Evolutionary conservation across 2,329 filamentous ascomycete genomes (phyloP), one percentile per base, ranked within the genome.

Genomic region (Colletotrichum limetticola): DNA sequence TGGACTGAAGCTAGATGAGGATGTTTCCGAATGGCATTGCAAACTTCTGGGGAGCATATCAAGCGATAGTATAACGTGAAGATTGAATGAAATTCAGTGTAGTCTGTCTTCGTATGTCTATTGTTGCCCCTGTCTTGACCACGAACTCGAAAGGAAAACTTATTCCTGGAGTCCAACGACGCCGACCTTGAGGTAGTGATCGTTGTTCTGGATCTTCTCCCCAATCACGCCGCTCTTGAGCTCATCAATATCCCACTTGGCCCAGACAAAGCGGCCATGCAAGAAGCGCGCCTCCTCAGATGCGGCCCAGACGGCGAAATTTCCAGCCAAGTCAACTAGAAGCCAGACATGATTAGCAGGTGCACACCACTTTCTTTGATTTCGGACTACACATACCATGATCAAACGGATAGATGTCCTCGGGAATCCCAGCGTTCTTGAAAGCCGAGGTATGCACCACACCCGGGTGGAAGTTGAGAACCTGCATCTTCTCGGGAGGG

Each of bases 231-330:
- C 75, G 5, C 46, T 65, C n/a, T 60, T 74, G n/a, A 85, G 66
- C 74, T 85, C 83, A 24, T 83, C 78, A 1, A 85, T 79, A 74
- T 86, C 85, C 84, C 85, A 86, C n/a, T 79, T 79, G 7, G 80
- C 78, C 79, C 80, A 83, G 4, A 83, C 77, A 46, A 82, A 82
- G 32, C 82, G 83, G 5, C 82, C 81, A 57, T 82, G 83, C 28
- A 86, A 72, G 64, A 85, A 85, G 8, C 67, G 70, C 2, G 85
- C 84, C 70, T 85, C 81, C 0, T 77, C 68, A 8, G 78, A 80
- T 1, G 84, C 80, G 1, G 81, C 76, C 85, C 84, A 86, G 7
- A 85, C 80, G 8, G 77, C 73, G 60, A 83, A 86, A 37, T 79
- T 52, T 4, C 72, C 61, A 4, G 56, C 24, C 7, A 72, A 37